A percentile compares a stretch with the other conserved stretches of the same genome.
Evolutionary conservation across 2,329 filamentous ascomycete genomes (phyloP).

Genomic region (Clarireedia paspali): DNA sequence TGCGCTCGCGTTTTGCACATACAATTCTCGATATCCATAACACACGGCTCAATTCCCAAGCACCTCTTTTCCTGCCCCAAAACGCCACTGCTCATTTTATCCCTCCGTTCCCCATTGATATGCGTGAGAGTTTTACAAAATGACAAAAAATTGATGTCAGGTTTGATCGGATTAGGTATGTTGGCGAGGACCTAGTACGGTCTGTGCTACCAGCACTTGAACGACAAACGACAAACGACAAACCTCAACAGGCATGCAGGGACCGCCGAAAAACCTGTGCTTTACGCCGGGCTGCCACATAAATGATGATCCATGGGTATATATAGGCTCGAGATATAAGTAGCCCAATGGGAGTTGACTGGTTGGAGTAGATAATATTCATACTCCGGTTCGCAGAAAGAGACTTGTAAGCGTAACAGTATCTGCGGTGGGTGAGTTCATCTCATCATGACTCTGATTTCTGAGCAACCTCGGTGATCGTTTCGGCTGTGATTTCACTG

Average conservation of each 20-base stretch:
- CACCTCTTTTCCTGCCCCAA: not conserved
- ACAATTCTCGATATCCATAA: not conserved
- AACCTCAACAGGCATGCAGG: too few relatives aligned
- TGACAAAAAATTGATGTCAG: not conserved
- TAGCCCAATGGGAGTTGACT: not conserved
- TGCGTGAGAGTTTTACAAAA: not conserved
- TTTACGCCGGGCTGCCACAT: too few relatives aligned
- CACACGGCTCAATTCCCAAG: not conserved
- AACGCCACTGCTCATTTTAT: not conserved
- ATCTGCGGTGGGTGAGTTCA: not conserved
- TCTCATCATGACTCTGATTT: slow-evolving; percentile 4
- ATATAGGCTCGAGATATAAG: not conserved
- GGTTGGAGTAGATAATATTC: not conserved
- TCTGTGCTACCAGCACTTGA: too few relatives aligned
- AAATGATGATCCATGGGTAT: not conserved
- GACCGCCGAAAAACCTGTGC: not conserved
- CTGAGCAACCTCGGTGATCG: slow-evolving; percentile 9
- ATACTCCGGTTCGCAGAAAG: not conserved
- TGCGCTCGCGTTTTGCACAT: not conserved
- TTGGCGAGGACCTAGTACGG: too few relatives aligned
- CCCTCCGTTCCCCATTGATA: not conserved
- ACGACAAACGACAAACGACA: too few relatives aligned
- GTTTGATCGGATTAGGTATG: too few relatives aligned
- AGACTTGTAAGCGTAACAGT: not conserved
- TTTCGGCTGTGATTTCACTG: slow-evolving; percentile 25